A percentile compares a stretch with the other conserved stretches of the same genome.
Evolutionary conservation across 352 stramenopile species (phyloP).

Genomic region (Phytophthora agathidicida): DNA sequence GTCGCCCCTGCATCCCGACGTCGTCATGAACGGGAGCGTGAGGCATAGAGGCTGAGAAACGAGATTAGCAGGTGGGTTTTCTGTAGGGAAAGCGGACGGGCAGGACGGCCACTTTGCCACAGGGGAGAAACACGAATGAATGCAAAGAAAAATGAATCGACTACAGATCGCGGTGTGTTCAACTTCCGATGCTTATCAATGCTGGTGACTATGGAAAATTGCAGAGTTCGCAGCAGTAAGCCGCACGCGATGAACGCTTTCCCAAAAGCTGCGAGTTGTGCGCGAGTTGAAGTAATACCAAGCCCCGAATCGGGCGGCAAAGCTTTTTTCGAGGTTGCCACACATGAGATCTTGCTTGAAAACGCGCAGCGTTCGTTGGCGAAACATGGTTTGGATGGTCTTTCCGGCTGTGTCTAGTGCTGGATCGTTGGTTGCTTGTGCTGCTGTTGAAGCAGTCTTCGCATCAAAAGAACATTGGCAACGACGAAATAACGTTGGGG

Average conservation of each 20-base stretch:
- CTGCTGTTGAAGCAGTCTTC: not conserved
- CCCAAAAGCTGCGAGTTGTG: conserved; percentile 61
- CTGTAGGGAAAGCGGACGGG: conserved; percentile 35
- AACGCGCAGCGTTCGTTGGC: conserved; percentile 35
- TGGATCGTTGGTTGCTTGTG: not conserved
- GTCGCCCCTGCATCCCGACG: conserved; percentile 22
- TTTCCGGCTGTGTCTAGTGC: conserved; percentile 25
- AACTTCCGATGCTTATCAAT: not conserved
- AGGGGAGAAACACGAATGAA: conserved; percentile 35
- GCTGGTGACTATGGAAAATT: conserved; percentile 21
- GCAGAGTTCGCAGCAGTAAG: conserved; percentile 22
- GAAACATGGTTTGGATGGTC: conserved; percentile 48
- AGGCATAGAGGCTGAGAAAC: conserved; percentile 38
- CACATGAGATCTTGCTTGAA: conserved; percentile 45
- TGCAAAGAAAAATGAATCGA: conserved; percentile 37
- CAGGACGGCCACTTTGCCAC: conserved; percentile 36
- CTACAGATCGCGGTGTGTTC: conserved; percentile 16
- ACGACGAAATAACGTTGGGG: conserved; percentile 32
- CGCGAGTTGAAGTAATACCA: conserved; percentile 70
- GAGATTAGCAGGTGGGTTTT: conserved; percentile 36
- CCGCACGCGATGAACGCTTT: conserved; percentile 39
- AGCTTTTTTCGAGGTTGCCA: conserved; percentile 49
- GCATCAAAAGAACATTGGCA: not conserved
- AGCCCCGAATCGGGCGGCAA: conserved; percentile 40
- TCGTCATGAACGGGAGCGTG: conserved; percentile 39